phyloP scores from a whole-genome alignment of 1,139 yeast genomes.

The Yamadazyma membranifaciens region DNA sequence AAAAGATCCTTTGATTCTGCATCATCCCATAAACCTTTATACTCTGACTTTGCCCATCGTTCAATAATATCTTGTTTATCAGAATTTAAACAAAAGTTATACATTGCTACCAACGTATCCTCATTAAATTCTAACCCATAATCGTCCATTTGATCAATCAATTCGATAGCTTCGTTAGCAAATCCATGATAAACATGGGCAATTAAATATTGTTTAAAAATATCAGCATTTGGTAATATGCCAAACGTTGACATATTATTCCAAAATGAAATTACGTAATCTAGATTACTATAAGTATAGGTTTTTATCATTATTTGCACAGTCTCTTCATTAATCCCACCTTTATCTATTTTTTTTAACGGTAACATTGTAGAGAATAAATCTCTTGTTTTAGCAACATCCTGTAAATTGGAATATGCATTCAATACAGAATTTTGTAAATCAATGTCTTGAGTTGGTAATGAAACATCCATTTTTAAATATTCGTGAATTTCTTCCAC shows the following conservation, averaged over 20 bases:
- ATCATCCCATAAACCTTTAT: conserved; percentile 49
- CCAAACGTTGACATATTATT: conserved; percentile 54
- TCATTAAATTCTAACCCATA: conserved; percentile 49
- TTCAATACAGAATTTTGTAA: conserved; percentile 64
- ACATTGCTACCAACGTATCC: conserved; percentile 54
- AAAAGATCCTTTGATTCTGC: conserved; percentile 38
- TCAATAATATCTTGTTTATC: conserved; percentile 47
- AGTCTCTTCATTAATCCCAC: conserved; percentile 67
- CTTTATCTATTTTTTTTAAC: conserved; percentile 39
- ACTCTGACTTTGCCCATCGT: conserved; percentile 50
- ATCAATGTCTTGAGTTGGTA: conserved; percentile 54
- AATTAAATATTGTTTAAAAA: conserved; percentile 62
- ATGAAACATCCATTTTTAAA: conserved; percentile 61
- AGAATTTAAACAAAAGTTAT: conserved; percentile 59
- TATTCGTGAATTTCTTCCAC: conserved; percentile 64
- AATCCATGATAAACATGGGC: conserved; percentile 75
- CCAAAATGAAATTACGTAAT: conserved; percentile 66
- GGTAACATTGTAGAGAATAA: conserved; percentile 60
- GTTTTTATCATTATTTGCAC: conserved; percentile 72
- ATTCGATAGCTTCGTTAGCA: conserved; percentile 54
- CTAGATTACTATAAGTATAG: conserved; percentile 56
- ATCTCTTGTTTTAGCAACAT: conserved; percentile 58
- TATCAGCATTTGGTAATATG: conserved; percentile 53
- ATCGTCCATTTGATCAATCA: conserved; percentile 50
- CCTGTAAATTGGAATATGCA: conserved; percentile 65